Evolutionary conservation across 2,329 filamentous ascomycete genomes (phyloP).

Genomic region (Pseudogymnoascus sp.): DNA sequence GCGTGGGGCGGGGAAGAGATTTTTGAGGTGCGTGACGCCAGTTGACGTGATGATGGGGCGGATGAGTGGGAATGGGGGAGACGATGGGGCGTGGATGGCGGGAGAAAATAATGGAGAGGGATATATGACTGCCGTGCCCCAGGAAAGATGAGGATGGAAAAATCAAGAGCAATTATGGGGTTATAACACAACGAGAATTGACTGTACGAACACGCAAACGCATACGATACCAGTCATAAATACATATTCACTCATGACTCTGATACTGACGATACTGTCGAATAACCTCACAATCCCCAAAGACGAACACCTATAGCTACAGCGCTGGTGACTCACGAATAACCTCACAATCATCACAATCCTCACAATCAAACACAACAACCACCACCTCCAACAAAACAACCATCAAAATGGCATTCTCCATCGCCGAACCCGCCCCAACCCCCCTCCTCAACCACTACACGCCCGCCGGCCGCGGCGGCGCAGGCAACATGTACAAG

Average conservation of each 20-base stretch:
- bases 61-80: neutral
- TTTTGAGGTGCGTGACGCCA: conserved; percentile 5
- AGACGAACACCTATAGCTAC: neutral
- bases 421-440: conserved; percentile 26
- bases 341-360: neutral
- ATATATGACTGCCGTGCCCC: neutral
- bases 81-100: too few species aligned
- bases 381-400: neutral
- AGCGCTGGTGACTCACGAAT: neutral
- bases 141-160: neutral
- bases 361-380: neutral
- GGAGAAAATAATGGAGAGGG: neutral
- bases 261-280: neutral
- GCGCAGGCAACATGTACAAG: conserved; percentile 27
- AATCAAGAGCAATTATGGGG: conserved; percentile 1
- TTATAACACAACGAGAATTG: neutral
- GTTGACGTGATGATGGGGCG: conserved; percentile 1
- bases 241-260: neutral
- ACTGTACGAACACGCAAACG: neutral
- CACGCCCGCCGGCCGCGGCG: conserved; percentile 25
- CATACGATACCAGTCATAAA: neutral
- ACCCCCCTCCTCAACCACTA: conserved; percentile 18
- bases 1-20: conserved; percentile 5
- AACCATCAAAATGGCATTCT: neutral
- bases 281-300: neutral